phyloP scores from a whole-genome alignment of 1,139 yeast genomes.

The Yamadazyma mexicana region DNA sequence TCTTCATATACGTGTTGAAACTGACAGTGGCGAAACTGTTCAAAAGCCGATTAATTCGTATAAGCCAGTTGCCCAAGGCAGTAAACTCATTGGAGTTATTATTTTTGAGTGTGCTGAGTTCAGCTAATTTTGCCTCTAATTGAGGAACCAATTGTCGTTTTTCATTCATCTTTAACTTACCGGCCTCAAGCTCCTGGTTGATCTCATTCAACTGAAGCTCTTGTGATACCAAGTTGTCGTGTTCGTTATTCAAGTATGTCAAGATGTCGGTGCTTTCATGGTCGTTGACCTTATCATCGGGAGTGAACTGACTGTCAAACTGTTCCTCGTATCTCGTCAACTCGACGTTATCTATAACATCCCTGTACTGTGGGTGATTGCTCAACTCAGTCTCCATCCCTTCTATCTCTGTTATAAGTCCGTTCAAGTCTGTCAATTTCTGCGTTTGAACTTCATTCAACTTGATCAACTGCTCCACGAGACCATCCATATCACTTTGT shows the following conservation, averaged over 20 bases:
- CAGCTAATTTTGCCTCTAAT: constrained; percentile 6
- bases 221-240: constrained; percentile 4
- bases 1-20: constrained; percentile 15
- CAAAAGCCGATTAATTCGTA: constrained; percentile 28
- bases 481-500: constrained; percentile 20
- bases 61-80: constrained; percentile 32
- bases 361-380: constrained; percentile 8
- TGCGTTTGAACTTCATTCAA: constrained; percentile 18
- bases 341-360: constrained; percentile 11
- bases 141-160: constrained; percentile 4
- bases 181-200: constrained; percentile 8
- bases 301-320: constrained; percentile 3
- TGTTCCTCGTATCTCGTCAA: constrained; percentile 5
- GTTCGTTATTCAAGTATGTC: constrained; percentile 9
- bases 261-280: constrained; percentile 7
- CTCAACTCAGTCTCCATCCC: constrained; percentile 6
- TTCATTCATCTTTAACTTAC: background rate
- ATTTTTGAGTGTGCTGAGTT: constrained; percentile 6
- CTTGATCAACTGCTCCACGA: constrained; percentile 19
- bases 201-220: constrained; percentile 9
- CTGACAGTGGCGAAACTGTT: constrained; percentile 18
- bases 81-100: constrained; percentile 11
- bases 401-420: constrained; percentile 18
- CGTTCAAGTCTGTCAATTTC: constrained; percentile 14
- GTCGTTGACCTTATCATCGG: constrained; percentile 2